phyloP scores from a whole-genome alignment of 2,329 filamentous ascomycete species.

The Alternaria viburni region DNA sequence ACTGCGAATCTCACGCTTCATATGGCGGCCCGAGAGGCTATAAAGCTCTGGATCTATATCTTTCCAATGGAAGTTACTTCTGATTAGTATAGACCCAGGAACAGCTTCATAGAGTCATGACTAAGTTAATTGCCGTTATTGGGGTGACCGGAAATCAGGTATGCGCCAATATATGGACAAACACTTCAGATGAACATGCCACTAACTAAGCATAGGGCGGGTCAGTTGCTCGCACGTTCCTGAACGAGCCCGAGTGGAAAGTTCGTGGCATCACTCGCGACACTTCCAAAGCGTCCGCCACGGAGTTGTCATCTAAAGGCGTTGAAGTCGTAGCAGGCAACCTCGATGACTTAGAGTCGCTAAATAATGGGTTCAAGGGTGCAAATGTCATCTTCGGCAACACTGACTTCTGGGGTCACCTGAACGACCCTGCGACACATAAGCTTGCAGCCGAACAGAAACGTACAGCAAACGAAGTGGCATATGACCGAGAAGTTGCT shows the following conservation, averaged over 20 bases:
- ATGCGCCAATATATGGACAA: background rate
- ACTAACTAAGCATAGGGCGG: conserved; percentile 10
- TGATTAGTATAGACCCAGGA: background rate
- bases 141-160: conserved; percentile 29
- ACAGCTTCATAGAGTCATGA: background rate
- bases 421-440: conserved; percentile 3
- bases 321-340: conserved; percentile 24
- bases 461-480: conserved; percentile 36
- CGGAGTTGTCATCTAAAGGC: conserved; percentile 30
- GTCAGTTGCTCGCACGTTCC: conserved; percentile 30
- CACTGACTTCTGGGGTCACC: conserved; percentile 49
- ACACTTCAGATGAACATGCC: background rate
- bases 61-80: background rate
- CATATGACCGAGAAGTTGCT: conserved; percentile 43
- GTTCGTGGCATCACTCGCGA: conserved; percentile 54
- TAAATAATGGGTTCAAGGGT: conserved; percentile 22
- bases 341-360: conserved; percentile 18
- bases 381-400: conserved; percentile 45
- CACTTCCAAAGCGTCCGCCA: conserved; percentile 43
- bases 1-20: background rate
- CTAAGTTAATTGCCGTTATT: conserved; percentile 26
- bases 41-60: background rate
- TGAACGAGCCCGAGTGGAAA: conserved; percentile 26
- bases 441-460: conserved; percentile 31
- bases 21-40: background rate